A percentile compares a stretch with the other conserved stretches of the same genome.
Evolutionary conservation across 1,284 basidiomycete genomes (phyloP).

Genomic region (Ceratorhiza oryzae-sativae): DNA sequence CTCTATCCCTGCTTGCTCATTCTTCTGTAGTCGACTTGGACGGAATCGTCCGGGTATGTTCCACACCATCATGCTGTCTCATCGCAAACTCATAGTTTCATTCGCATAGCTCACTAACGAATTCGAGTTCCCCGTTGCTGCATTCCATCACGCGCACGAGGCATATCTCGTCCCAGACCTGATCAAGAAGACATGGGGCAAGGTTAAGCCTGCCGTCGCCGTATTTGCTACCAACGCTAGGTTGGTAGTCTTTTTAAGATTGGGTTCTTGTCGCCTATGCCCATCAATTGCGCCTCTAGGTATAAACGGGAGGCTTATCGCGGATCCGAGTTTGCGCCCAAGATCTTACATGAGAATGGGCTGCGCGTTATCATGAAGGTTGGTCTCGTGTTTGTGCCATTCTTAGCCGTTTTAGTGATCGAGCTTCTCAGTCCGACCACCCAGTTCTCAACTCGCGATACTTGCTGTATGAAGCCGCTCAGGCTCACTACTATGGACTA

Average conservation of each 20-base stretch:
- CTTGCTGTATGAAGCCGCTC: constrained; percentile 84
- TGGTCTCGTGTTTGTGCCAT: constrained; percentile 42
- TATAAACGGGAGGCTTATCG: constrained; percentile 89
- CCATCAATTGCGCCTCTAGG: constrained; percentile 48
- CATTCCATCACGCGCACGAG: constrained; percentile 88
- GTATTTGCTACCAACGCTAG: constrained; percentile 73
- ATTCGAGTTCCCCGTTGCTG: constrained; percentile 82
- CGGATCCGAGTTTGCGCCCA: constrained; percentile 84
- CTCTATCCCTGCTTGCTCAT: neutral
- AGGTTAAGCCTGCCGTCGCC: constrained; percentile 69
- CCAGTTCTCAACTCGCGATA: constrained; percentile 78
- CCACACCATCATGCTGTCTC: constrained; percentile 21
- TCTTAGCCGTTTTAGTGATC: constrained; percentile 48
- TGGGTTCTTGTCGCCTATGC: neutral
- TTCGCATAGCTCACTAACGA: constrained; percentile 70
- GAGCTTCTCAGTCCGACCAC: constrained; percentile 52
- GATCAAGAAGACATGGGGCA: constrained; percentile 74
- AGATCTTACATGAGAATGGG: constrained; percentile 77
- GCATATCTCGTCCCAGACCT: constrained; percentile 83
- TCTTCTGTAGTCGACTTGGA: constrained; percentile 72
- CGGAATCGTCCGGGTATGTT: constrained; percentile 70
- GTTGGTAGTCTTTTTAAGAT: constrained; percentile 46
- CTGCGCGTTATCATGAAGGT: constrained; percentile 82
- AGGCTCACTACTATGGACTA: constrained; percentile 79
- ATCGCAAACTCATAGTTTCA: constrained; percentile 44